Percentiles rank a stretch among this genome's conserved stretches.
Conservation (phyloP, 1,284 basidiomycete species). For the Ustilago shanxiensis region DNA sequence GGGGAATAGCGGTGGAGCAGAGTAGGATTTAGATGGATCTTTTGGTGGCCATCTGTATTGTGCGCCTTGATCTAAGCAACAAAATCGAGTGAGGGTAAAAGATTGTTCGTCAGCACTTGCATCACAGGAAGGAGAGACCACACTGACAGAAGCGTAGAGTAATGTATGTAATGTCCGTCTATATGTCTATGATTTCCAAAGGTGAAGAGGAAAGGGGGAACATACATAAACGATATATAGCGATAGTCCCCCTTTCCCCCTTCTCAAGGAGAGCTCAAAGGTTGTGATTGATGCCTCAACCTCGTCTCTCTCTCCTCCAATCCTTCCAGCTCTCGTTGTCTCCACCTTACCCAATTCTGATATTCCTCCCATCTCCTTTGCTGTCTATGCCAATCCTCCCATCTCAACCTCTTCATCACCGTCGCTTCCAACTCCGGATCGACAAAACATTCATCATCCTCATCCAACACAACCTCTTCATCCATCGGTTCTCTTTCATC, state of each 20-base stretch:
- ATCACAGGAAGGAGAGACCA: not conserved
- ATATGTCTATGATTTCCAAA: not conserved
- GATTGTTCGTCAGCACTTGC: not conserved
- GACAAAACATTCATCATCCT: conserved; percentile 20
- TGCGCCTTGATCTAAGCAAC: conserved; percentile 68
- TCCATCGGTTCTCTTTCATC: not conserved
- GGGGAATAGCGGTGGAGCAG: too few relatives aligned
- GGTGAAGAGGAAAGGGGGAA: not conserved
- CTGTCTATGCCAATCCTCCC: conserved; percentile 39
- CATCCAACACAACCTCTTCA: conserved; percentile 3
- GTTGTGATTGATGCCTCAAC: not conserved
- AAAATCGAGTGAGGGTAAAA: not conserved
- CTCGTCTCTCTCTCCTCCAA: not conserved
- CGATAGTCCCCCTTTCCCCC: not conserved
- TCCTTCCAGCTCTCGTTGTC: not conserved
- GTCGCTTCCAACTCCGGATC: conserved; percentile 31
- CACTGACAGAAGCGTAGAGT: not conserved
- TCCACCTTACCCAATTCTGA: not conserved
- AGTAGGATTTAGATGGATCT: conserved; percentile 69
- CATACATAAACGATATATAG: conserved; percentile 7
- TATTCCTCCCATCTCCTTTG: conserved; percentile 1
- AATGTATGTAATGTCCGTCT: not conserved
- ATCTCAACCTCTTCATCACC: conserved; percentile 45
- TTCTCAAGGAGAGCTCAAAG: not conserved
- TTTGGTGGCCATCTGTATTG: conserved; percentile 74